Evolutionary conservation across 371 early-diverging fungal species (phyloP).

Genomic region (Dinochytrium kinnereticum): DNA sequence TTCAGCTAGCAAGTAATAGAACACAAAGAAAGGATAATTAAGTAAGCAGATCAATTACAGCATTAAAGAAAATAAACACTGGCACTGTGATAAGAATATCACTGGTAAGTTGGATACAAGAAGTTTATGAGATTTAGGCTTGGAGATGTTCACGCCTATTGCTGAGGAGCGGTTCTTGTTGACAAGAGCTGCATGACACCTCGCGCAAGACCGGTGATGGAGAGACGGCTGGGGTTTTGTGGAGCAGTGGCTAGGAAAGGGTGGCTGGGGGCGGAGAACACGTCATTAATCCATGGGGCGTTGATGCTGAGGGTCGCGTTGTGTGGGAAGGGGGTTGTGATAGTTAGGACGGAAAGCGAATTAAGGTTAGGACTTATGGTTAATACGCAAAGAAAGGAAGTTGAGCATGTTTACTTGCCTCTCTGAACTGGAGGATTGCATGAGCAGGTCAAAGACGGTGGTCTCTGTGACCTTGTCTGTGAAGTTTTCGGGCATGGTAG

Average conservation of each 20-base stretch:
- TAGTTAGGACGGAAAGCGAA: no score
- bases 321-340: no score
- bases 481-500: no score
- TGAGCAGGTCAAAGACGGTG: neutral
- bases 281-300: conserved; percentile 8
- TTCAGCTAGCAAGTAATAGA: neutral
- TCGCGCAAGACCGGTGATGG: neutral
- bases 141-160: no score
- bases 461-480: conserved; percentile 1
- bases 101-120: no score
- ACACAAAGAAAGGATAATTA: neutral
- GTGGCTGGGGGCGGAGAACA: conserved; percentile 1
- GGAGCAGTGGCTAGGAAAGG: conserved; percentile 4
- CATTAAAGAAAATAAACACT: no score
- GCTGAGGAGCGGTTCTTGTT: neutral
- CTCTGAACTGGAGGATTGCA: neutral
- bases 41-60: no score
- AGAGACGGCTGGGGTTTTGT: neutral
- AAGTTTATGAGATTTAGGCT: no score
- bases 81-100: no score
- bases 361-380: no score
- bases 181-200: neutral
- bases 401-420: neutral
- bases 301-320: conserved; percentile 7
- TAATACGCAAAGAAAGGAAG: no score